Percentiles rank a stretch among this genome's conserved stretches.
phyloP scores from a whole-genome alignment of 75 land plant species.

The Pinus taeda region DNA sequence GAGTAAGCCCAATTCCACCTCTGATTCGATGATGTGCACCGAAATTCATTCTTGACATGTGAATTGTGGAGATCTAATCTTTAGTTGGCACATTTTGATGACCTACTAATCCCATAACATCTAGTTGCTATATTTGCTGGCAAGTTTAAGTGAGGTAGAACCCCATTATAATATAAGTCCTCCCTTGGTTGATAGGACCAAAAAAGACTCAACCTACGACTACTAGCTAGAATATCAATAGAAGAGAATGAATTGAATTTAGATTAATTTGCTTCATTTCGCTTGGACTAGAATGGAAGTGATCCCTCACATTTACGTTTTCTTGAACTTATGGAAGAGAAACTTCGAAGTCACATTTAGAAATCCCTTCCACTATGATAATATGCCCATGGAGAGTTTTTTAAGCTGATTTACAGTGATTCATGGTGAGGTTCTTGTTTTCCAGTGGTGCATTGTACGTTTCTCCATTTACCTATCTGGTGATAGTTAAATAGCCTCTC shows the following conservation, averaged over 20 bases:
- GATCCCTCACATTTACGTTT: not conserved
- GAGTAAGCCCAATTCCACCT: no score
- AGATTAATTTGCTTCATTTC: not conserved
- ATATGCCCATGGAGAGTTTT: no score
- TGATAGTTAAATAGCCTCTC: not conserved
- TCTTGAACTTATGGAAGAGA: no score
- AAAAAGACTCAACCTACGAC: not conserved
- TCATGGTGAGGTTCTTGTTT: not conserved
- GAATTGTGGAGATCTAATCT: no score
- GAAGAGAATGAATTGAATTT: not conserved
- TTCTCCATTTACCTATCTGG: not conserved
- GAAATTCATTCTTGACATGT: no score
- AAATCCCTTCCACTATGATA: no score
- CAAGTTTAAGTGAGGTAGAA: conserved; percentile 2
- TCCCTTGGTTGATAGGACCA: not conserved
- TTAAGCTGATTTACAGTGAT: no score
- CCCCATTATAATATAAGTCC: not conserved
- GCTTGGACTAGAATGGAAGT: not conserved
- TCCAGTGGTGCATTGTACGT: not conserved
- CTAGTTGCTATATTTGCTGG: not conserved
- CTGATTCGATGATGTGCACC: no score
- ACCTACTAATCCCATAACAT: not conserved
- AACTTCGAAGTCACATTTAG: no score
- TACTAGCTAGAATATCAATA: not conserved
- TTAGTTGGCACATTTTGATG: not conserved